A percentile compares a stretch with the other conserved stretches of the same genome.
phyloP scores from a whole-genome alignment of 176 grass and related monocot species.

The Musa acuminata region DNA sequence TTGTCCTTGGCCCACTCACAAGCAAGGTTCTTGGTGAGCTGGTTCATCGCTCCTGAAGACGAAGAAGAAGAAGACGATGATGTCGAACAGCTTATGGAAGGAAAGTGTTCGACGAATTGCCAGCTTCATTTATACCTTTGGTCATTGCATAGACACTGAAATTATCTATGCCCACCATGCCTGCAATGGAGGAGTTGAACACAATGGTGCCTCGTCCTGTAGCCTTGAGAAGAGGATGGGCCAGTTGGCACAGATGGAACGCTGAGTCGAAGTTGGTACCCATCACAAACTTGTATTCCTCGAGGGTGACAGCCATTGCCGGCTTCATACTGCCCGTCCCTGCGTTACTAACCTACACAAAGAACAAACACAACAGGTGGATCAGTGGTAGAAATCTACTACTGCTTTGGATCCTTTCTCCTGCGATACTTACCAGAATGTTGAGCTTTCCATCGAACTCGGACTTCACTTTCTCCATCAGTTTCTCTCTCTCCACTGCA shows the following conservation, averaged over 20 bases:
- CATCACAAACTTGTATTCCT: constrained; percentile 26
- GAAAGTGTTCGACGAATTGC: too few species aligned
- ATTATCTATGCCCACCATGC: neutral
- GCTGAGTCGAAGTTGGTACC: constrained; percentile 32
- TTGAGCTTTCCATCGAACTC: constrained; percentile 27
- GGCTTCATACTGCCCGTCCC: constrained; percentile 1
- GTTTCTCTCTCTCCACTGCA: constrained; percentile 14
- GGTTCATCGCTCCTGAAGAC: neutral
- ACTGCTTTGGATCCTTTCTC: too few species aligned
- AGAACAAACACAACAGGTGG: neutral
- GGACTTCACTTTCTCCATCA: constrained; percentile 12
- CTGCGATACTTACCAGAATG: constrained; percentile 20
- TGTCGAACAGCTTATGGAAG: too few species aligned
- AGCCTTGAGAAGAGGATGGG: constrained; percentile 27
- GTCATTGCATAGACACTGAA: neutral
- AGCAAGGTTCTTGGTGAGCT: neutral
- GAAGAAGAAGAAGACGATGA: too few species aligned
- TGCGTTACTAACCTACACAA: constrained; percentile 33
- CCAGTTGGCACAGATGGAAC: constrained; percentile 38
- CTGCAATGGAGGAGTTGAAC: constrained; percentile 29
- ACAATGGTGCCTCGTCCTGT: constrained; percentile 12
- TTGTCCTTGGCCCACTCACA: constrained; percentile 9
- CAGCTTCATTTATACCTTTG: neutral
- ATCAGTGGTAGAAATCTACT: neutral
- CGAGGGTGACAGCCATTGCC: neutral